A percentile compares a stretch with the other conserved stretches of the same genome.
Evolutionary conservation across 1,139 yeast genomes (phyloP).

Genomic region (Scheffersomyces parashehatae): DNA sequence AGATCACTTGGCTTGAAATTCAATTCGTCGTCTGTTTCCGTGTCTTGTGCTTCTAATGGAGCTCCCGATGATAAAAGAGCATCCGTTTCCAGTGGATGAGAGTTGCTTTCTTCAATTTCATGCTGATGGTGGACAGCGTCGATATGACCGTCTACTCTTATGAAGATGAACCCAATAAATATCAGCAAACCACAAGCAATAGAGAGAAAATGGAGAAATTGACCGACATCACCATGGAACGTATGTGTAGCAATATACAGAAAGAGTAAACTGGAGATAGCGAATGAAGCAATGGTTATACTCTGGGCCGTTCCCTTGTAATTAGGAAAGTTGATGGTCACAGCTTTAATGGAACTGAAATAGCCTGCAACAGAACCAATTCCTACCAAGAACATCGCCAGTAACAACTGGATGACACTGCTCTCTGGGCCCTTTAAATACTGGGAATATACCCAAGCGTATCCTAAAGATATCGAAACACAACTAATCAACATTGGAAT

Average conservation of each 20-base stretch:
- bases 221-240: conserved; percentile 22
- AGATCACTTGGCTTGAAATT: not conserved
- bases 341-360: conserved; percentile 37
- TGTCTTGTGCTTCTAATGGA: not conserved
- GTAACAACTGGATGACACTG: conserved; percentile 16
- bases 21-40: not conserved
- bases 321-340: conserved; percentile 32
- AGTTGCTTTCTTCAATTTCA: not conserved
- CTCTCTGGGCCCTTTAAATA: conserved; percentile 19
- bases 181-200: conserved; percentile 26
- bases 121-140: conserved; percentile 7
- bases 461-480: conserved; percentile 25
- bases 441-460: conserved; percentile 26
- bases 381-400: conserved; percentile 34
- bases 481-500: conserved; percentile 32
- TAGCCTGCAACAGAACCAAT: conserved; percentile 36
- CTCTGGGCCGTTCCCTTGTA: conserved; percentile 37
- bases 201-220: conserved; percentile 25
- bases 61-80: not conserved
- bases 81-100: not conserved
- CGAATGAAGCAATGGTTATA: conserved; percentile 39
- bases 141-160: conserved; percentile 31
- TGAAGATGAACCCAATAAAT: conserved; percentile 29
- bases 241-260: conserved; percentile 23
- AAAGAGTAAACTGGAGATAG: conserved; percentile 34